Base-by-base conservation (phyloP, 345 rosid genomes). In the Psidium guajava region DNA sequence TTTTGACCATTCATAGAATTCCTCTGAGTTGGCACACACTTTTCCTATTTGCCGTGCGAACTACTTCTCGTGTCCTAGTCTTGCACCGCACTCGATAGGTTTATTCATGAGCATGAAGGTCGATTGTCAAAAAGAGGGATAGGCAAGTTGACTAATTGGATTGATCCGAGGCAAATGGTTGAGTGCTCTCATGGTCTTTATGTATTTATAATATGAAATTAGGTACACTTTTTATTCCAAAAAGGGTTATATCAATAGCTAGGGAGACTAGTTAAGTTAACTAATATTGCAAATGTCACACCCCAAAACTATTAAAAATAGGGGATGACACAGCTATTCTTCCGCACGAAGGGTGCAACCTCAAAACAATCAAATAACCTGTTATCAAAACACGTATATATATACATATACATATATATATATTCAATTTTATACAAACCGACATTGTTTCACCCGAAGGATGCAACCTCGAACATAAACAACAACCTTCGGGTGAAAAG, bases 1-100 rank as follows among this genome's bases (percentile, higher is more conserved):
- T 54, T 86, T 54, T 86, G 85, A 83, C 85, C 86, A 57, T 58
- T 54, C 5, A 89, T 85, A 86, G 82, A 85, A 87, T 18, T 61
- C 36, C 74, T 84, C 12, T 50, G 87, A 28, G 84, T 58, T 54
- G n/a, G 40, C n/a, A n/a, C 15, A 36, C 75, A 6, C 85, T 47
- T 56, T 47, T 44, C 54, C 54, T 28, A 16, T n/a, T 42, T 69
- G 77, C 77, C 77, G 77, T 69, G 77, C 77, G 77, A 36, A 69
- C 18, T 36, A 69, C 77, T 69, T 69, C 11, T 69, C 77, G 44
- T 69, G 8, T 69, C 24, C 3, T 4, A 36, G 77, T 36, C 77
- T 20, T 69, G 77, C 47, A 36, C 44, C 40, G 6, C 77, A 69
- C 47, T 36, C 9, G 77, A 69, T 36, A 69, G 77, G 77, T 69